A percentile compares a stretch with the other conserved stretches of the same genome.
phyloP scores from a whole-genome alignment of 2,329 filamentous ascomycete species.

The Calonectria multiphialidica region DNA sequence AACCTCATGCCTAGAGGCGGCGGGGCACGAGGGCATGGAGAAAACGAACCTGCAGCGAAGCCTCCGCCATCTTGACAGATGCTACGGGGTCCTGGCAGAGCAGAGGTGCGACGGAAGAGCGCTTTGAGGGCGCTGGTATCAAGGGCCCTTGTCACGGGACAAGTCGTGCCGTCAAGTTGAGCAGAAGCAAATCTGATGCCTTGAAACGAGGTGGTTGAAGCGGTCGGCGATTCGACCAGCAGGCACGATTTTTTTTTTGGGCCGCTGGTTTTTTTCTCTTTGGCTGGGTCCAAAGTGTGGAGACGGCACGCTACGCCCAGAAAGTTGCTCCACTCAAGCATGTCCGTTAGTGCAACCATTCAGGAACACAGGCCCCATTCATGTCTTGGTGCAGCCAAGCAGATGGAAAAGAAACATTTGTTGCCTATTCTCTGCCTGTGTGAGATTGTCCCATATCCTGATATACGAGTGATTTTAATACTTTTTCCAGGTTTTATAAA shows the following conservation, averaged over 20 bases:
- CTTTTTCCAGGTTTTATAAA: no score
- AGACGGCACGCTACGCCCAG: slow-evolving; percentile 20
- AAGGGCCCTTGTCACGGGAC: neutral
- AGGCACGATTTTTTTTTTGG: slow-evolving; percentile 28
- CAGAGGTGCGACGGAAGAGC: neutral
- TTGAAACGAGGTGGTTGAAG: slow-evolving; percentile 23
- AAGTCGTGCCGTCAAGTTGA: slow-evolving; percentile 2
- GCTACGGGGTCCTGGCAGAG: neutral
- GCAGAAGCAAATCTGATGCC: neutral
- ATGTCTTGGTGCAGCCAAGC: neutral
- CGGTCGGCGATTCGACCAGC: slow-evolving; percentile 31
- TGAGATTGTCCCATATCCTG: no score
- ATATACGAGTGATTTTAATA: no score
- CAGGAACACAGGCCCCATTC: neutral
- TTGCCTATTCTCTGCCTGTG: no score
- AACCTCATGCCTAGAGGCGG: slow-evolving; percentile 28
- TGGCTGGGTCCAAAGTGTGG: slow-evolving; percentile 30
- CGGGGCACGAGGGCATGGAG: slow-evolving; percentile 42
- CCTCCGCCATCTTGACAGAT: slow-evolving; percentile 54
- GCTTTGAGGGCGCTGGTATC: neutral
- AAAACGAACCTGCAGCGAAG: slow-evolving; percentile 60
- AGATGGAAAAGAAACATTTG: no score
- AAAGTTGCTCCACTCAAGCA: slow-evolving; percentile 20
- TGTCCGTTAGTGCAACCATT: slow-evolving; percentile 10
- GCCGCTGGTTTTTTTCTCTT: slow-evolving; percentile 30